These are phyloP conservation scores for Moringa oleifera DNA, from an alignment of 345 rosid genomes.

Conservation along the genomic window DNA sequence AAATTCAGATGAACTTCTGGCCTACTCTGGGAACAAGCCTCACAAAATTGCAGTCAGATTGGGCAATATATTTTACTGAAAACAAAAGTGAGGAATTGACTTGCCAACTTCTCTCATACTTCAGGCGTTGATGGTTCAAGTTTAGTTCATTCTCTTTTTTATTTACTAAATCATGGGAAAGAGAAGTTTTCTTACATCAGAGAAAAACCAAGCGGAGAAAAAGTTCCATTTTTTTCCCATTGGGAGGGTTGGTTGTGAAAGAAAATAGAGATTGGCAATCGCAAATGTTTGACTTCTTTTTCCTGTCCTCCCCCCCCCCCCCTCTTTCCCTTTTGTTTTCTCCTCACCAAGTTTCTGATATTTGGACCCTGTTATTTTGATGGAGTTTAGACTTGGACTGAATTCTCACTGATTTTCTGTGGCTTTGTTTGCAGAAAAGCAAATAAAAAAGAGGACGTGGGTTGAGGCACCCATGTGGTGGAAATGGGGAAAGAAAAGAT, in stretches of 20 bases:
- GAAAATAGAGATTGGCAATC: background rate
- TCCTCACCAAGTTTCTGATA: background rate
- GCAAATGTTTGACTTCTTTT: background rate
- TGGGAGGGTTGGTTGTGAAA: background rate
- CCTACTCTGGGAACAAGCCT: constrained; percentile 39
- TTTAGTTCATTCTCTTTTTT: background rate
- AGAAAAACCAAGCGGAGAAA: too few species aligned
- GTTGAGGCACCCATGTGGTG: constrained; percentile 52
- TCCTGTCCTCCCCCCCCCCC: constrained; percentile 9
- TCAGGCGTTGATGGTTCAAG: background rate
- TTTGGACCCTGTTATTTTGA: background rate
- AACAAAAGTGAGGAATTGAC: constrained; percentile 52
- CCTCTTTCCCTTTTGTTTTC: background rate
- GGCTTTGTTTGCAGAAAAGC: constrained; percentile 39
- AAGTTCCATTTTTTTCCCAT: too few species aligned
- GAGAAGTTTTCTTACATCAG: background rate
- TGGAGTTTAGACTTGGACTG: background rate
- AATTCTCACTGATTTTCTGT: background rate
- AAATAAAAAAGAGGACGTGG: constrained; percentile 39
- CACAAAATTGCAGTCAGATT: constrained; percentile 47
- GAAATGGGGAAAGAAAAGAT: constrained; percentile 72
- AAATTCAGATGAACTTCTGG: constrained; percentile 82
- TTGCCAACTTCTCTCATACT: constrained; percentile 3
- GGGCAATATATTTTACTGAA: constrained; percentile 33
- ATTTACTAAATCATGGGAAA: background rate